Evolutionary conservation across 371 early-diverging fungal species (phyloP).

Genomic region (Mucor plumbeus): DNA sequence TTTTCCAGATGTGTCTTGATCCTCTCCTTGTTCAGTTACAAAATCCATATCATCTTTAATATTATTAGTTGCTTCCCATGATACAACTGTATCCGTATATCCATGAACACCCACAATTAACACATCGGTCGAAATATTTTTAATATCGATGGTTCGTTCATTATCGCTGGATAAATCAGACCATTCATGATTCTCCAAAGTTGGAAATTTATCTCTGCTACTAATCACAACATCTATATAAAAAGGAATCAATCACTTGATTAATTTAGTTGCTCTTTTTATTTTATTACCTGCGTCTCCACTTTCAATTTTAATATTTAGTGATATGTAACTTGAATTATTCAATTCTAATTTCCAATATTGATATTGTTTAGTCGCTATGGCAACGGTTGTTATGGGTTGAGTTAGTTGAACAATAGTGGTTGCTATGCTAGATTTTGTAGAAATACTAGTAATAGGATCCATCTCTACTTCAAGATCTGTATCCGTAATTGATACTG

Average conservation of each 20-base stretch:
- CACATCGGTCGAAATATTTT: slow-evolving; percentile 9
- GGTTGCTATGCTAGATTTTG: slow-evolving; percentile 10
- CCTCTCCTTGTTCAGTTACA: background rate
- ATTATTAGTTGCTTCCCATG: slow-evolving; percentile 33
- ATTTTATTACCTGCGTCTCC: slow-evolving; percentile 45
- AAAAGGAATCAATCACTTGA: background rate
- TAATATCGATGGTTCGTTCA: slow-evolving; percentile 26
- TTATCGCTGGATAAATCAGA: slow-evolving; percentile 35
- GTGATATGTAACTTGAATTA: slow-evolving; percentile 3
- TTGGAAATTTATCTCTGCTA: slow-evolving; percentile 31
- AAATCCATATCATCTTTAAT: background rate
- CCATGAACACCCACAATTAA: slow-evolving; percentile 55
- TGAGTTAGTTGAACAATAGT: slow-evolving; percentile 9
- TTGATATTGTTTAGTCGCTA: slow-evolving; percentile 19
- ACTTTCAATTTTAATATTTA: slow-evolving; percentile 20
- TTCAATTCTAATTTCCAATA: slow-evolving; percentile 40
- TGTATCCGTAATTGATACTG: slow-evolving; percentile 78
- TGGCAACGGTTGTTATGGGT: background rate
- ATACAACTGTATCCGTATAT: slow-evolving; percentile 23
- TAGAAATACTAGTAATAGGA: slow-evolving; percentile 39
- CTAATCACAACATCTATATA: slow-evolving; percentile 43
- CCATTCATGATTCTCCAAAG: slow-evolving; percentile 46
- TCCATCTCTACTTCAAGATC: slow-evolving; percentile 87
- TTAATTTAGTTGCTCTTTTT: too few relatives aligned
- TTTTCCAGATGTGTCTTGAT: slow-evolving; percentile 39